phyloP scores from a whole-genome alignment of 805 yeast species.

The Candida boidinii region DNA sequence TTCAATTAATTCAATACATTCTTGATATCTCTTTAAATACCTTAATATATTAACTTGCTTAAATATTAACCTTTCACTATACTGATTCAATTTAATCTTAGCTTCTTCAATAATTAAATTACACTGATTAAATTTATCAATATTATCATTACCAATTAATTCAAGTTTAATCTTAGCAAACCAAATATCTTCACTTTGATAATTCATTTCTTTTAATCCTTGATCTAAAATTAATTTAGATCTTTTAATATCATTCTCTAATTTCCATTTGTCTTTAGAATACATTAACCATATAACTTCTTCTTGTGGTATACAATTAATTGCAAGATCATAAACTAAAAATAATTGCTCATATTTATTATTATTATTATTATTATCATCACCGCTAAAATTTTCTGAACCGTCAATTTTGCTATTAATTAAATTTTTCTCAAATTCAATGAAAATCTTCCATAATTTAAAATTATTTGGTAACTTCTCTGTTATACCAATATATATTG shows the following conservation, averaged over 20 bases:
- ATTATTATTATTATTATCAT: no score
- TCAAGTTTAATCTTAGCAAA: slow-evolving; percentile 67
- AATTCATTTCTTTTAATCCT: slow-evolving; percentile 35
- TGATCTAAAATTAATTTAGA: slow-evolving; percentile 46
- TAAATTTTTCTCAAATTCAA: slow-evolving; percentile 25
- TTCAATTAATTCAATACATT: slow-evolving; percentile 33
- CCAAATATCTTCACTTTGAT: slow-evolving; percentile 51
- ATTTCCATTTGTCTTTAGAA: slow-evolving; percentile 60
- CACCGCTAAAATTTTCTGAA: no score
- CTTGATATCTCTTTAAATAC: slow-evolving; percentile 22
- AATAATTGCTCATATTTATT: slow-evolving; percentile 26
- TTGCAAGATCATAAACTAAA: slow-evolving; percentile 44
- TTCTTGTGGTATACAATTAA: slow-evolving; percentile 36
- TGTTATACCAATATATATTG: slow-evolving; percentile 38
- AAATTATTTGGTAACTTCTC: slow-evolving; percentile 37
- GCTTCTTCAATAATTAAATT: slow-evolving; percentile 22
- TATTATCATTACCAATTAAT: slow-evolving; percentile 26
- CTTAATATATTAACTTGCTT: slow-evolving; percentile 50
- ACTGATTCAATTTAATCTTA: slow-evolving; percentile 5
- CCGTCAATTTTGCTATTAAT: no score
- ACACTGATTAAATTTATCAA: no score
- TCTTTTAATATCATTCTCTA: slow-evolving; percentile 32
- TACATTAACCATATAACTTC: slow-evolving; percentile 56
- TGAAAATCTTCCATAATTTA: slow-evolving; percentile 40
- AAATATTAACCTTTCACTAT: slow-evolving; percentile 48